Conservation (phyloP, 768 basidiomycete species). For the Hypsizygus marmoreus region DNA sequence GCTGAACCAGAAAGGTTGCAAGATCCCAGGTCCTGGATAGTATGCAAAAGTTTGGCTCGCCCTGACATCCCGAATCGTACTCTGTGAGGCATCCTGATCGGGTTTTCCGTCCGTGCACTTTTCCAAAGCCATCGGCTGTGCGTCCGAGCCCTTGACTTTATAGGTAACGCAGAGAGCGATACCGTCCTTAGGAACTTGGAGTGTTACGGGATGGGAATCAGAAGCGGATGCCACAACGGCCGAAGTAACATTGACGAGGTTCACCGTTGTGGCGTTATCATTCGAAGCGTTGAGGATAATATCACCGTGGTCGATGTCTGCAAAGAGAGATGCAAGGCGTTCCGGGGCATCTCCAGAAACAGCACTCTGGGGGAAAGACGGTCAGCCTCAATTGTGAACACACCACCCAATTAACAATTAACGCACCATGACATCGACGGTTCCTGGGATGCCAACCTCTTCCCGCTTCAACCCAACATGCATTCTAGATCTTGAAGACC, state of each 20-base stretch:
- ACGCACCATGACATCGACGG: conserved; percentile 52
- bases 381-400: not conserved
- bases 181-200: conserved; percentile 32
- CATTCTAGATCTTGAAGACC: conserved; percentile 9
- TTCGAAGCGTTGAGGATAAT: conserved; percentile 53
- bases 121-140: conserved; percentile 47
- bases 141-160: not conserved
- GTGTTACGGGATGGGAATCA: conserved; percentile 33
- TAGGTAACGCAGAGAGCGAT: conserved; percentile 59
- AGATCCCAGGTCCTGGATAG: conserved; percentile 42
- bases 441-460: conserved; percentile 36
- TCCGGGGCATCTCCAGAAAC: conserved; percentile 7
- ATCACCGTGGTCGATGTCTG: conserved; percentile 22
- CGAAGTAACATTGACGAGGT: conserved; percentile 30
- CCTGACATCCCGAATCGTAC: not conserved
- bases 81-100: conserved; percentile 20
- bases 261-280: conserved; percentile 45
- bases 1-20: conserved; percentile 55
- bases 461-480: not conserved
- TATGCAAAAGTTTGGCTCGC: conserved; percentile 64
- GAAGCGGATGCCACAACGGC: conserved; percentile 3
- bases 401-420: not conserved
- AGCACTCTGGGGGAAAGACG: conserved; percentile 5
- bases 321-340: conserved; percentile 21
- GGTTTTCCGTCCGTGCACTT: conserved; percentile 35